Conservation (phyloP, 2,329 filamentous ascomycete genomes). For the Colletotrichum liaoningense region DNA sequence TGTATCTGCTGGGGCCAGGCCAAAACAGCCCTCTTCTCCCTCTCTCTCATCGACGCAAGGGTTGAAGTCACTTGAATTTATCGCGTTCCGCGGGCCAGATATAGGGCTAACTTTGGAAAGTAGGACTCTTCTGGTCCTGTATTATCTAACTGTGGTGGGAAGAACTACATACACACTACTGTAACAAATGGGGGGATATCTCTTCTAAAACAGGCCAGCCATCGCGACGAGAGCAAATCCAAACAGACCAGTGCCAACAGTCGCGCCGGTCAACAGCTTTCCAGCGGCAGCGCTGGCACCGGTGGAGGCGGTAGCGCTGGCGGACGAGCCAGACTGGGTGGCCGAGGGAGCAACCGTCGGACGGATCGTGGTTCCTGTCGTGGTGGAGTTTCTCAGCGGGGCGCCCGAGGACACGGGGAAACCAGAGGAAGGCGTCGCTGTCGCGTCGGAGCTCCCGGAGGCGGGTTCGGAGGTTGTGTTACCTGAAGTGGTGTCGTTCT, state of each 20-base stretch:
- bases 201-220: slow-evolving; percentile 23
- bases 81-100: not conserved
- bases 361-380: slow-evolving; percentile 8
- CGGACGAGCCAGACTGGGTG: slow-evolving; percentile 24
- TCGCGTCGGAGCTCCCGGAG: not conserved
- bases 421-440: slow-evolving; percentile 16
- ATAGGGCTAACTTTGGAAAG: not conserved
- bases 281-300: not conserved
- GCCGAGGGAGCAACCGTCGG: slow-evolving; percentile 7
- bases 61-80: not conserved
- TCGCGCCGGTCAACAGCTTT: not conserved
- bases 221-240: slow-evolving; percentile 22
- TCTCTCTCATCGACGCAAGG: not conserved
- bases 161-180: not conserved
- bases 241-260: slow-evolving; percentile 20
- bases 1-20: not conserved
- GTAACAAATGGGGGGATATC: not conserved
- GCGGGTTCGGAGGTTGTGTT: not conserved
- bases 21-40: not conserved
- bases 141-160: not conserved
- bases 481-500: slow-evolving; percentile 29
- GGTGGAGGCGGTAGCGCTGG: slow-evolving; percentile 15
- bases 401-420: slow-evolving; percentile 5
- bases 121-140: not conserved
- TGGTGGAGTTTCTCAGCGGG: slow-evolving; percentile 13